These are phyloP conservation scores for Fraxinus americana DNA, from an alignment of 257 asterid genomes.

Conservation along the genomic window DNA sequence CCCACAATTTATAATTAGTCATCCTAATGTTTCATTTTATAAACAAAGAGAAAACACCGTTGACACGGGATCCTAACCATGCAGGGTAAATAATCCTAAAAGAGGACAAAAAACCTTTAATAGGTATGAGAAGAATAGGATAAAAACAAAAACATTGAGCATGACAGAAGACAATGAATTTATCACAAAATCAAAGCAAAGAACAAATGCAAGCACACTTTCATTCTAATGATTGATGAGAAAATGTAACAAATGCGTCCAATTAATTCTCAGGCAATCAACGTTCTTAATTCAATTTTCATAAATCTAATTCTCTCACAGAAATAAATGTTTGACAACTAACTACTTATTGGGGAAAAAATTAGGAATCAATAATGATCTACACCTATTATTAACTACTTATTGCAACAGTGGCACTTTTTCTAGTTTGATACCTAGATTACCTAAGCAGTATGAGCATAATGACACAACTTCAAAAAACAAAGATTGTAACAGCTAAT, in stretches of 20 bases:
- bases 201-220: background rate
- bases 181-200: background rate
- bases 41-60: background rate
- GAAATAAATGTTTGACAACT: background rate
- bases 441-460: background rate
- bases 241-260: background rate
- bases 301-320: background rate
- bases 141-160: background rate
- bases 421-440: background rate
- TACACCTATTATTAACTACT: background rate
- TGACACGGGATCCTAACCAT: background rate
- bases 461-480: background rate
- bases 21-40: background rate
- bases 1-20: conserved; percentile 1
- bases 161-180: background rate
- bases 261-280: background rate
- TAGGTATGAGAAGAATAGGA: background rate
- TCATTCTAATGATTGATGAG: background rate
- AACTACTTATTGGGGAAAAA: background rate
- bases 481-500: background rate
- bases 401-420: background rate
- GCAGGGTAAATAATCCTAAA: background rate
- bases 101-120: background rate
- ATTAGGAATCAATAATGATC: background rate
- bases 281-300: background rate